phyloP scores from a whole-genome alignment of 257 asterid genomes.

The Solanum bulbocastanum region DNA sequence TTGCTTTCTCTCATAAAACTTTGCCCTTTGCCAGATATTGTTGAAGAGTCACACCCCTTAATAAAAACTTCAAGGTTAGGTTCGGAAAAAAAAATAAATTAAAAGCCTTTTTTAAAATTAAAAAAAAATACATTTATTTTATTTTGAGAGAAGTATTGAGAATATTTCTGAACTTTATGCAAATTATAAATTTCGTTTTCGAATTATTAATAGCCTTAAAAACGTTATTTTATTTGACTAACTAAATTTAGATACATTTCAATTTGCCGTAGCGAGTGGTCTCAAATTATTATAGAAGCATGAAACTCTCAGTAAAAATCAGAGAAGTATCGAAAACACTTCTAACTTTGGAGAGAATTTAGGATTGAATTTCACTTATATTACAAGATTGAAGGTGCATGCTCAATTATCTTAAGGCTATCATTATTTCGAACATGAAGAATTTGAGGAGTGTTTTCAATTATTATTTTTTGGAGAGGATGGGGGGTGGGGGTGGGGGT shows the following conservation, averaged over 20 bases:
- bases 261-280: no score
- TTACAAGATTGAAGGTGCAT: fast-evolving
- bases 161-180: fast-evolving
- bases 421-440: background rate
- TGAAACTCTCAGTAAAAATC: no score
- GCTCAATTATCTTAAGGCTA: no score
- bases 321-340: no score
- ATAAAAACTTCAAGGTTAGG: slow-evolving; percentile 9
- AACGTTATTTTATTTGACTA: no score
- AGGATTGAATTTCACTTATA: no score
- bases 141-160: background rate
- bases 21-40: slow-evolving; percentile 8
- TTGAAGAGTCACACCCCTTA: slow-evolving; percentile 16
- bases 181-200: fast-evolving
- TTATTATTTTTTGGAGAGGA: background rate
- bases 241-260: no score
- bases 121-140: no score
- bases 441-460: background rate
- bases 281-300: background rate
- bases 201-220: no score
- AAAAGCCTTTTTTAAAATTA: background rate
- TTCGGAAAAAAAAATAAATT: background rate
- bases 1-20: slow-evolving; percentile 8
- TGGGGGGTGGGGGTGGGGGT: background rate
- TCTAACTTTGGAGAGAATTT: background rate